phyloP scores from a whole-genome alignment of 1,139 yeast genomes.

The Suhomyces chickasaworum region DNA sequence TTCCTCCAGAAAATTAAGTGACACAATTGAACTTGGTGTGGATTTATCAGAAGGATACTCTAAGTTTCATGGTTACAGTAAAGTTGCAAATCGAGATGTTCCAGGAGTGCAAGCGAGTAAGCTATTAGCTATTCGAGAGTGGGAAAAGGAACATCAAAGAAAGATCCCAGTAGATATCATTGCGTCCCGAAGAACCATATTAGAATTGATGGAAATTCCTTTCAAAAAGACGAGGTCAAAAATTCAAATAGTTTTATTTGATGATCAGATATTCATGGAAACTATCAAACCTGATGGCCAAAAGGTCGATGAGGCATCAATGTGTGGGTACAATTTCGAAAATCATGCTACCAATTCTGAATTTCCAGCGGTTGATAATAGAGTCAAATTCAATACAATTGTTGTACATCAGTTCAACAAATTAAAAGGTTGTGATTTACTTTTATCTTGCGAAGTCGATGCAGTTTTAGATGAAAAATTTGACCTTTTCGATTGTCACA shows the following conservation, averaged over 20 bases:
- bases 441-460: conserved; percentile 12
- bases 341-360: conserved; percentile 4
- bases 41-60: conserved; percentile 3
- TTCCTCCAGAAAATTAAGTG: background rate
- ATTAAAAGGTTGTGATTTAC: background rate
- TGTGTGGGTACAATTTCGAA: conserved; percentile 13
- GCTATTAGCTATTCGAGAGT: conserved; percentile 4
- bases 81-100: background rate
- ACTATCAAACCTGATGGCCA: background rate
- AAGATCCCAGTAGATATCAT: conserved; percentile 2
- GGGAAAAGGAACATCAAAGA: conserved; percentile 1
- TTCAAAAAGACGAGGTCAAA: background rate
- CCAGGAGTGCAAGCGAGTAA: conserved; percentile 3
- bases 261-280: conserved; percentile 8
- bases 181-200: conserved; percentile 7
- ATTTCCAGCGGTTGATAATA: too few species aligned
- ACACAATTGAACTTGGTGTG: background rate
- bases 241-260: background rate
- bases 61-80: background rate
- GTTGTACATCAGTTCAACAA: conserved; percentile 5
- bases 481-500: conserved; percentile 1
- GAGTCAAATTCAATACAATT: conserved; percentile 4
- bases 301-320: background rate
- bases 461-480: conserved; percentile 7
- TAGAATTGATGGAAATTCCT: background rate